A percentile compares a stretch with the other conserved stretches of the same genome.
Evolutionary conservation across 345 rosid genomes (phyloP).

Genomic region (Boechera stricta): DNA sequence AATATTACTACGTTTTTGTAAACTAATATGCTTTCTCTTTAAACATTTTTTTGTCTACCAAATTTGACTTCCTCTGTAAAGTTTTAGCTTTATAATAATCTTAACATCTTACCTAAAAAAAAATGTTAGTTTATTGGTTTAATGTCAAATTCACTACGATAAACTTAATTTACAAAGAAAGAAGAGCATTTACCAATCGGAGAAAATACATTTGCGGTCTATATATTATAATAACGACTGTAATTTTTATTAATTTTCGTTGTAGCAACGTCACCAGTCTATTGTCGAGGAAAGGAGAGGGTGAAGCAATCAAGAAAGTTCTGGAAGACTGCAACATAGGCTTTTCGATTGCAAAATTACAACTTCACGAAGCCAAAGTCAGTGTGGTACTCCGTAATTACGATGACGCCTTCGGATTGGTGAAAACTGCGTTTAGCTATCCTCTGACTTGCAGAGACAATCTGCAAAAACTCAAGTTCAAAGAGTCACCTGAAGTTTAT

Average conservation of each 20-base stretch:
- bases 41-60: not conserved
- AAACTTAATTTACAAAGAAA: no score
- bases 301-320: not conserved
- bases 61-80: not conserved
- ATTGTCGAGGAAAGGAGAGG: not conserved
- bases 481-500: not conserved
- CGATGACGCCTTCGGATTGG: not conserved
- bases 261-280: not conserved
- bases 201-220: no score
- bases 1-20: not conserved
- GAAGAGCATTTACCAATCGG: no score
- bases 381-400: not conserved
- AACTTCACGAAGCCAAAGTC: not conserved
- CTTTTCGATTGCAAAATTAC: no score
- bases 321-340: constrained; percentile 13
- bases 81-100: not conserved
- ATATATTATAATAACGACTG: no score
- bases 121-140: no score
- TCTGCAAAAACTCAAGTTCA: not conserved
- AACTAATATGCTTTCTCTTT: not conserved
- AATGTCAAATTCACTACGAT: no score
- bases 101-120: not conserved
- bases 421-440: not conserved
- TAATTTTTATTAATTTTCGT: not conserved
- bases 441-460: constrained; percentile 5